Conservation (phyloP, 129 eudicot genomes). For the Cynara cardunculus region DNA sequence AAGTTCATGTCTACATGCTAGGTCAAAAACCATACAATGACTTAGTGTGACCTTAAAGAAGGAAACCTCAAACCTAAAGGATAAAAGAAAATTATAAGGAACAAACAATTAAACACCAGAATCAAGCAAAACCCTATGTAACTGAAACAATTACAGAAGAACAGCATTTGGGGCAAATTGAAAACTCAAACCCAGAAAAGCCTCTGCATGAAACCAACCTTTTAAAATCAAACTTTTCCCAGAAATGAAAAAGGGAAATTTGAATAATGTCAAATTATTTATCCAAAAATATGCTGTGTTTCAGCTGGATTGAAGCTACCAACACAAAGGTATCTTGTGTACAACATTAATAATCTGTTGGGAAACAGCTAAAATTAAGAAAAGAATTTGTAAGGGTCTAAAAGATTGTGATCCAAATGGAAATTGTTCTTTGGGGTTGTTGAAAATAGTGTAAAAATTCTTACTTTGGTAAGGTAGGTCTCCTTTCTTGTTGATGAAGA, state of each 20-base stretch:
- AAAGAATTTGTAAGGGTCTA: neutral
- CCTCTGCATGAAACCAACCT: slow-evolving; percentile 45
- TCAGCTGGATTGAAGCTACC: slow-evolving; percentile 10
- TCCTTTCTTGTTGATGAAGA: slow-evolving; percentile 31
- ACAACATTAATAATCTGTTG: slow-evolving; percentile 7
- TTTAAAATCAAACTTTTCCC: slow-evolving; percentile 17
- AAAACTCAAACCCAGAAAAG: slow-evolving; percentile 20
- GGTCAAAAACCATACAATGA: neutral
- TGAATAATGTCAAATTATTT: slow-evolving; percentile 9
- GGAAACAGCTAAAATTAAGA: slow-evolving; percentile 18
- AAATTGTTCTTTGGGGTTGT: slow-evolving; percentile 12
- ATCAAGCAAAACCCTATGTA: slow-evolving; percentile 8
- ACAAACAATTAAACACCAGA: neutral
- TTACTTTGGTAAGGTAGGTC: slow-evolving; percentile 34
- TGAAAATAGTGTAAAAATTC: slow-evolving; percentile 25
- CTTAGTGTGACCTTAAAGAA: neutral
- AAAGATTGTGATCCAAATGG: slow-evolving; percentile 34
- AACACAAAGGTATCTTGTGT: neutral
- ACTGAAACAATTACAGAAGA: neutral
- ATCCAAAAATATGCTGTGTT: neutral
- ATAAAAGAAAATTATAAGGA: neutral
- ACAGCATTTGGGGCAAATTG: slow-evolving; percentile 30
- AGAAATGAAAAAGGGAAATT: slow-evolving; percentile 13
- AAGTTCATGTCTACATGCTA: neutral
- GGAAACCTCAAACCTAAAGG: neutral